Base-by-base conservation (phyloP, 2,329 filamentous ascomycete species). In the Monosporascus sp. region DNA sequence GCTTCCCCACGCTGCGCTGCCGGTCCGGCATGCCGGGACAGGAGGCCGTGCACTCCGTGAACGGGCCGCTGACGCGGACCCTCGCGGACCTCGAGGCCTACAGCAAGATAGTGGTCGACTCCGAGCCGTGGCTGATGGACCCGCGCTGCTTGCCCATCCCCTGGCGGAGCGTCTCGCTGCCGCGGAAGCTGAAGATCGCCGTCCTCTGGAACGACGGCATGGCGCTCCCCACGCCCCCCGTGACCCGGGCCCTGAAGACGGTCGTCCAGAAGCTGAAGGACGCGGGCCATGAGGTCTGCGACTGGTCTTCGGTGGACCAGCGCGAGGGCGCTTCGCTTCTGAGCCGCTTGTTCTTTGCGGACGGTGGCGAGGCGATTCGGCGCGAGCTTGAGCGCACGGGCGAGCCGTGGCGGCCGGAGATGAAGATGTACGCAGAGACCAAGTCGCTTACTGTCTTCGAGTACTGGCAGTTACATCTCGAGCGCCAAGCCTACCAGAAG, bases 151-250 rank as follows among this genome's bases (percentile, higher is more conserved):
- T 84, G 1, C 82, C 83, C 0, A 76, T 86, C 24, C 79, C 81
- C 0, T 87, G 83, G 82, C 67, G 76, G 7, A 37, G 59, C 1
- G 64, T 66, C 0, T 52, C 64, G 2, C 56, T 73, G 3, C 68
- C 73, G 0, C 3, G 49, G 22, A 76, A 67, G 51, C 66, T 88
- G 24, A 79, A 73, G 44, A 72, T 90, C 51, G 86, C 74, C 5
- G 78, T 89, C 34, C 74, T 88, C 68, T 84, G 80, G 78, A 73
- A 85, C 65, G 87, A 90, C 64, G 81, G 79, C 9, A 74, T 84
- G 49, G 85, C 87, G 5, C 74, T 69, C 6, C 86, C 87, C 0
- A 87, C 88, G 50, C 85, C 87, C 3, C 86, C 86, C 0, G 76
- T 89, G 3, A 69, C 74, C 0, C 75, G 84, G 6, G 85, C 82